Conservation (phyloP, 176 grass and related monocot genomes). For the Otatea glauca region DNA sequence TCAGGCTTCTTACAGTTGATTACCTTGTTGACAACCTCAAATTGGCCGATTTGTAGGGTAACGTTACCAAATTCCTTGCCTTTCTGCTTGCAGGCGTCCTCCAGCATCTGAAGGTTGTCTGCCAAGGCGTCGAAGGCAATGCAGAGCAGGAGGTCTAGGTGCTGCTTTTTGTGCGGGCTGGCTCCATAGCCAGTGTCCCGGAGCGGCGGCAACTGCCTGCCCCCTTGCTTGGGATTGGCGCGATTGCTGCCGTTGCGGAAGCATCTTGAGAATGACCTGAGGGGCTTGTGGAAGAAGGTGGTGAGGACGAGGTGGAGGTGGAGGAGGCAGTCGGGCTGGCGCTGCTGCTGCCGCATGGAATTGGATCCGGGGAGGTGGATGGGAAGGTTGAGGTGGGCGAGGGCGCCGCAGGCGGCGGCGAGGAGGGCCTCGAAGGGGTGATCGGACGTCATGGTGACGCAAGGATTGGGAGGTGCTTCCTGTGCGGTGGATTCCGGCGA, state of each 20-base stretch:
- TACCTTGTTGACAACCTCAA: conserved; percentile 56
- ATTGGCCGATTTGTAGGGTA: conserved; percentile 36
- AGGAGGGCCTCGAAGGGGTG: conserved; percentile 42
- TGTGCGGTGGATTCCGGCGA: conserved; percentile 20
- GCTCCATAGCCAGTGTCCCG: conserved; percentile 16
- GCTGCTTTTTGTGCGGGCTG: conserved; percentile 4
- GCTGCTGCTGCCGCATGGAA: conserved; percentile 10
- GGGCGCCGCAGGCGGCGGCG: conserved; percentile 39
- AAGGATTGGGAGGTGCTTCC: not conserved
- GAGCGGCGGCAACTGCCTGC: conserved; percentile 17
- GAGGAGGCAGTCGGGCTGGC: conserved; percentile 61
- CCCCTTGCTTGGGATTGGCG: conserved; percentile 1
- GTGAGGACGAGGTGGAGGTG: conserved; percentile 52
- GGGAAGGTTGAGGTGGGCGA: conserved; percentile 44
- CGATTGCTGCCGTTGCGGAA: conserved; percentile 46
- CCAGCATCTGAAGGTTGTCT: conserved; percentile 64
- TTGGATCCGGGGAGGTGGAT: conserved; percentile 40
- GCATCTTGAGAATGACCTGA: conserved; percentile 70
- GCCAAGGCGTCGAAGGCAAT: conserved; percentile 69
- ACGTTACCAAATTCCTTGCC: conserved; percentile 31
- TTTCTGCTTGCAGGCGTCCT: conserved; percentile 51
- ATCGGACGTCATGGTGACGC: conserved; percentile 44
- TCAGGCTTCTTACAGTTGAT: conserved; percentile 74
- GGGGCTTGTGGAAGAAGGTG: conserved; percentile 68
- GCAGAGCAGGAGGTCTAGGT: conserved; percentile 78